phyloP scores from a whole-genome alignment of 2,329 filamentous ascomycete species.

The Stagonosporopsis rhizophila region DNA sequence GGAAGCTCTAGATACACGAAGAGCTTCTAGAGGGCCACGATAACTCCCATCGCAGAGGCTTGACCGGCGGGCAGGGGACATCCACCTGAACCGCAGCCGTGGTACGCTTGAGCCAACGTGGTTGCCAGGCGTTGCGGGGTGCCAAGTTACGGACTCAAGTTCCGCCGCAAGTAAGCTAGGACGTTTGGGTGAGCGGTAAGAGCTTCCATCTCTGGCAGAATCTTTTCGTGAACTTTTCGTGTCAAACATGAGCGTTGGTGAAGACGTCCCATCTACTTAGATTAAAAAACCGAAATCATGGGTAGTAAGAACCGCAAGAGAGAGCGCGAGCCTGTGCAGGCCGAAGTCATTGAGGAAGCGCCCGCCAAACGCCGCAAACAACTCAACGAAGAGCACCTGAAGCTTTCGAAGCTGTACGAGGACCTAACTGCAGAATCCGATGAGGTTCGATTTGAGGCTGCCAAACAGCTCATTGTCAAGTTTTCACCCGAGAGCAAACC shows the following conservation, averaged over 20 bases:
- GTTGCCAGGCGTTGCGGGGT: conserved; percentile 17
- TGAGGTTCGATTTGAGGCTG: conserved; percentile 53
- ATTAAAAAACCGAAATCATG: conserved; percentile 24
- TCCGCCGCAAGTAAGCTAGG: conserved; percentile 1
- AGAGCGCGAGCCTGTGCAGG: conserved; percentile 30
- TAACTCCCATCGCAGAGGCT: neutral
- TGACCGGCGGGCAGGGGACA: conserved; percentile 7
- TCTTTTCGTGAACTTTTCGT: conserved; percentile 14
- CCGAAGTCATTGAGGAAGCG: conserved; percentile 25
- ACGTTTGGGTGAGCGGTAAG: neutral
- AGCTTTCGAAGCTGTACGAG: conserved; percentile 56
- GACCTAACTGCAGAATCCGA: conserved; percentile 57
- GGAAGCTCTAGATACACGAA: neutral
- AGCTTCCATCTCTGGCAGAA: conserved; percentile 6
- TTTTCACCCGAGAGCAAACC: conserved; percentile 51
- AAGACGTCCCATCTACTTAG: neutral
- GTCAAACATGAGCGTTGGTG: neutral
- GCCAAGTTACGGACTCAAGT: conserved; percentile 6
- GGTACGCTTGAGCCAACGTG: conserved; percentile 16
- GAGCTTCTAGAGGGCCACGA: neutral
- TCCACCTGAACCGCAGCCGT: conserved; percentile 16
- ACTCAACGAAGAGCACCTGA: conserved; percentile 50
- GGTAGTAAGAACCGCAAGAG: conserved; percentile 39
- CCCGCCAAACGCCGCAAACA: conserved; percentile 45
- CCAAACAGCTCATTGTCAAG: conserved; percentile 53